phyloP scores from a whole-genome alignment of 495 filamentous ascomycete genomes.

The Diplogelasinospora grovesii region DNA sequence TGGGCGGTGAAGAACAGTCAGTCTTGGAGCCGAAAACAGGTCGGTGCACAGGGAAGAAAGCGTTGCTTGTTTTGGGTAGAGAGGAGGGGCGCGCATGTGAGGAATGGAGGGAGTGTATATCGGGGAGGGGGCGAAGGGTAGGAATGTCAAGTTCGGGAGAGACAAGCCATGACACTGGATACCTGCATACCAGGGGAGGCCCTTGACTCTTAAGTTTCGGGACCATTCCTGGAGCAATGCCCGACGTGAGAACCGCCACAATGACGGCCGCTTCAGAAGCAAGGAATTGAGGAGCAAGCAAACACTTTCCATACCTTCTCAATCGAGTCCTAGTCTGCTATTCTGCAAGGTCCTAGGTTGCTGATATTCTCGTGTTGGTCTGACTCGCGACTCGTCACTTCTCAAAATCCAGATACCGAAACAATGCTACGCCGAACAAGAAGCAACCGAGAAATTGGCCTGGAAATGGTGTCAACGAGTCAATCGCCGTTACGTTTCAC shows the following conservation, averaged over 20 bases:
- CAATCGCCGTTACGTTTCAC: too few relatives aligned
- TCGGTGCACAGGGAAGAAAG: constrained; percentile 1
- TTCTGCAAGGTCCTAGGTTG: too few relatives aligned
- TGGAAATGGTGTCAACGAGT: too few relatives aligned
- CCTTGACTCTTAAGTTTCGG: constrained; percentile 23
- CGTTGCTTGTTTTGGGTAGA: constrained; percentile 16
- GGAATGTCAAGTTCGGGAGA: constrained; percentile 16
- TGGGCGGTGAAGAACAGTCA: constrained; percentile 5
- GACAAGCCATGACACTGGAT: constrained; percentile 18
- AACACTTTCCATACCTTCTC: constrained; percentile 5
- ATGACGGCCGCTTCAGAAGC: neutral
- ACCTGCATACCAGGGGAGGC: constrained; percentile 29
- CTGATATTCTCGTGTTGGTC: too few relatives aligned
- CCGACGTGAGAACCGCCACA: constrained; percentile 11
- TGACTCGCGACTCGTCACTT: too few relatives aligned
- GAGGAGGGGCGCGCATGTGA: constrained; percentile 7
- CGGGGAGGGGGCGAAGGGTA: constrained; percentile 11
- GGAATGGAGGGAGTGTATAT: constrained; percentile 23
- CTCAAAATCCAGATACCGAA: too few relatives aligned
- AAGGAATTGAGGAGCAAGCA: too few relatives aligned
- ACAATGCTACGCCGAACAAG: too few relatives aligned
- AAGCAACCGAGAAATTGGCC: too few relatives aligned
- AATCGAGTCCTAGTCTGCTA: too few relatives aligned
- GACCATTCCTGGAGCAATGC: constrained; percentile 7
- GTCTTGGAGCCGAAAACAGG: constrained; percentile 4